Evolutionary conservation across 345 rosid genomes (phyloP).

Genomic region (Murraya paniculata): DNA sequence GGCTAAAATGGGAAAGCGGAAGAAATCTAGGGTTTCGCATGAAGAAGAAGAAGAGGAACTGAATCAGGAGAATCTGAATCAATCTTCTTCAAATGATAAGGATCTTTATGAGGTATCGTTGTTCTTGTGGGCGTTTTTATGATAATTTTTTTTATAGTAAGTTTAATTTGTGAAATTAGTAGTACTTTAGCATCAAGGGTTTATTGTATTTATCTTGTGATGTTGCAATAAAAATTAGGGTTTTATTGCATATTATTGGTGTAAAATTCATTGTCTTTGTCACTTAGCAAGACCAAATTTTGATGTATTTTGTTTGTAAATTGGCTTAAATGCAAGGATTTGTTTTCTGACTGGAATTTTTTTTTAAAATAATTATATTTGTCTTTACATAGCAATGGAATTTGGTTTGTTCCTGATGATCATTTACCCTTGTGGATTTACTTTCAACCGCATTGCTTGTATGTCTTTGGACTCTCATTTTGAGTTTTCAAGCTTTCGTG

Average conservation of each 20-base stretch:
- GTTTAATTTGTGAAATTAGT: not conserved
- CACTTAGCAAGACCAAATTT: not conserved
- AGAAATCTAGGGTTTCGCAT: slow-evolving; percentile 51
- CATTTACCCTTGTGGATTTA: not conserved
- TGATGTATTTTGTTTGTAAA: not conserved
- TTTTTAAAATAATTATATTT: not conserved
- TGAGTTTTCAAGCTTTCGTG: not conserved
- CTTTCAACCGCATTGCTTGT: not conserved
- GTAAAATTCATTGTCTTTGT: not conserved
- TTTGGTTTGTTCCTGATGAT: not conserved
- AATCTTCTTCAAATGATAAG: slow-evolving; percentile 25
- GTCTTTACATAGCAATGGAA: not conserved
- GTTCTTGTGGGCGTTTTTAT: not conserved
- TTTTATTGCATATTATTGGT: not conserved
- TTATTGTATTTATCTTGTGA: not conserved
- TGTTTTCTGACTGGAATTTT: not conserved
- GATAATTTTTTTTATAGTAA: not conserved
- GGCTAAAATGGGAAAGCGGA: slow-evolving; percentile 53
- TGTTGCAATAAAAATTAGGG: not conserved
- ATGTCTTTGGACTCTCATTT: not conserved
- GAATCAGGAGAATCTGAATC: slow-evolving; percentile 20
- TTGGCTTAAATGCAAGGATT: not conserved
- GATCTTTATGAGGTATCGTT: slow-evolving; percentile 58
- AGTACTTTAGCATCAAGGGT: not conserved
- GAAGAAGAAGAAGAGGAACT: slow-evolving; percentile 32